A percentile compares a stretch with the other conserved stretches of the same genome.
These are phyloP conservation scores for Xylaria nigripes DNA, from an alignment of 495 filamentous ascomycete species.

Conservation along the genomic window DNA sequence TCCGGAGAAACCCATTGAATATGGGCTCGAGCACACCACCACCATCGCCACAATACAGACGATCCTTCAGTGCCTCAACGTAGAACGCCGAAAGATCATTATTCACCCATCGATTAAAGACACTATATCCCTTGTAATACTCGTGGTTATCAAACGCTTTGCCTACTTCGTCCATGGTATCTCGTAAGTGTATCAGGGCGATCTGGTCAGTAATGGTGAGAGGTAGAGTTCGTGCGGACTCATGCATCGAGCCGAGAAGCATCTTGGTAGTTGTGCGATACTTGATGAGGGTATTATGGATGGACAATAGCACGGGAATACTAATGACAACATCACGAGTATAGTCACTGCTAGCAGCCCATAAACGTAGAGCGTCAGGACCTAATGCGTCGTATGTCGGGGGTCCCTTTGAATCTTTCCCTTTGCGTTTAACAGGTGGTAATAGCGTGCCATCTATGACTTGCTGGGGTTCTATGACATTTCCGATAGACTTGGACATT, in stretches of 20 bases:
- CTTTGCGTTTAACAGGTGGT: constrained; percentile 38
- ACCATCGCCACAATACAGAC: constrained; percentile 70
- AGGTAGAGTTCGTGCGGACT: constrained; percentile 42
- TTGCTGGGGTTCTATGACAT: constrained; percentile 68
- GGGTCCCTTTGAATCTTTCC: constrained; percentile 18
- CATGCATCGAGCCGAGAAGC: constrained; percentile 68
- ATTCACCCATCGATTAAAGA: constrained; percentile 70
- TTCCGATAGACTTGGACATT: constrained; percentile 98
- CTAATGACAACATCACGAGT: constrained; percentile 78
- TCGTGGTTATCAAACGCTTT: constrained; percentile 60
- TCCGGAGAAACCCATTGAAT: constrained; percentile 59
- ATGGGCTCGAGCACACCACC: constrained; percentile 62
- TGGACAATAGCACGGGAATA: constrained; percentile 59
- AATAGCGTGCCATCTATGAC: constrained; percentile 72
- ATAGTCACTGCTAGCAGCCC: constrained; percentile 88
- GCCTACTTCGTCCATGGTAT: constrained; percentile 51
- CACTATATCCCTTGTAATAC: constrained; percentile 69
- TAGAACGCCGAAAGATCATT: constrained; percentile 87
- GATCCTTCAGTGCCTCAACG: constrained; percentile 84
- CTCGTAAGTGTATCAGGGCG: constrained; percentile 63
- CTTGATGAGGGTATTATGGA: constrained; percentile 71
- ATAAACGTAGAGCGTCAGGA: constrained; percentile 81
- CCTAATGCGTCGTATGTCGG: constrained; percentile 43
- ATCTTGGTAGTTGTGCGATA: constrained; percentile 82
- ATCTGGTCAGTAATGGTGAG: constrained; percentile 58